These are phyloP conservation scores for Talaromyces sp. DNA, from an alignment of 2,329 filamentous ascomycete genomes.

Conservation along the genomic window DNA sequence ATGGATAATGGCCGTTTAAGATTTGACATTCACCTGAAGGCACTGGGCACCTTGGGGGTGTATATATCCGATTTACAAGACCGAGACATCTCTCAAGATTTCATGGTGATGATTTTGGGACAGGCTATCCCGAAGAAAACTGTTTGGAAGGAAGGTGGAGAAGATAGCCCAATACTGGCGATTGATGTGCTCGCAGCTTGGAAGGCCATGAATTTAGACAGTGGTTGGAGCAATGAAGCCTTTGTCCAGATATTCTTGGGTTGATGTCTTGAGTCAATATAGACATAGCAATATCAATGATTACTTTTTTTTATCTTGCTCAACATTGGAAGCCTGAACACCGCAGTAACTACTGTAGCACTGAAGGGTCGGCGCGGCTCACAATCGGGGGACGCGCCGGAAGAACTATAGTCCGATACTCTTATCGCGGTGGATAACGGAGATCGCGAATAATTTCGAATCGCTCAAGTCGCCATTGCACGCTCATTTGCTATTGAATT, in stretches of 20 bases:
- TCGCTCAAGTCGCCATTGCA: slow-evolving; percentile 10
- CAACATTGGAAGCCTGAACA: neutral
- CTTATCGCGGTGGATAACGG: slow-evolving; percentile 26
- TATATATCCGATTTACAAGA: slow-evolving; percentile 72
- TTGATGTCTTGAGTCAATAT: slow-evolving; percentile 14
- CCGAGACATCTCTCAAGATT: slow-evolving; percentile 63
- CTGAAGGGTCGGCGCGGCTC: too few species aligned
- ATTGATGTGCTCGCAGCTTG: slow-evolving; percentile 79
- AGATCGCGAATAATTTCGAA: slow-evolving; percentile 10
- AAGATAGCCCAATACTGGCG: slow-evolving; percentile 66
- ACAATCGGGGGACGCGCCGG: slow-evolving; percentile 5
- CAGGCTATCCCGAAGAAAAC: slow-evolving; percentile 68
- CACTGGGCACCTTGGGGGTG: slow-evolving; percentile 70
- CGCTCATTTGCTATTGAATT: slow-evolving; percentile 2
- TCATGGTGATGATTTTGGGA: slow-evolving; percentile 76
- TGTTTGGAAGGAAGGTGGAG: slow-evolving; percentile 55
- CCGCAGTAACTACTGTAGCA: too few species aligned
- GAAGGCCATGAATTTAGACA: slow-evolving; percentile 69
- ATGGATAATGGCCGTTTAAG: slow-evolving; percentile 63
- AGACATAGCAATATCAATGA: neutral
- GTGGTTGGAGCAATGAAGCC: slow-evolving; percentile 80
- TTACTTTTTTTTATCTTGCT: neutral
- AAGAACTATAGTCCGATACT: slow-evolving; percentile 24
- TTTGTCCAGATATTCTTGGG: slow-evolving; percentile 64
- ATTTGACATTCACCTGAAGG: slow-evolving; percentile 73